Base-by-base conservation (phyloP, 2,329 filamentous ascomycete species). In the Monosporascus cannonballus region DNA sequence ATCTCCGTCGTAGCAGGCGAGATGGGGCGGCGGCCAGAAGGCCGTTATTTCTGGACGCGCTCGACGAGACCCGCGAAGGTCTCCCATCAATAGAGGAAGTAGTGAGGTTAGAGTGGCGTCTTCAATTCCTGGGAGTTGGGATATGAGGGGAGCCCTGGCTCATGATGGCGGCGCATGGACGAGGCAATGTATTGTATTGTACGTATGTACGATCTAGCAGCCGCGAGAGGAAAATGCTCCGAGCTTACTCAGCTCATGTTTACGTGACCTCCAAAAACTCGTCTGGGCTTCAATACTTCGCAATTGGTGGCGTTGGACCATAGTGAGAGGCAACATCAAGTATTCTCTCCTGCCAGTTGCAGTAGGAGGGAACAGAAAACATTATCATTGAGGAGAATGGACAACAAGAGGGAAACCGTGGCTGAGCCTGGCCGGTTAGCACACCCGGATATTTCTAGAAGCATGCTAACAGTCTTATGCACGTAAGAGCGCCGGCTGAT, bases 401-500 rank as follows among this genome's bases (percentile, higher is more conserved):
- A 41, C 18, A 41, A n/a, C 17, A n/a, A 9, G 17, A 18, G 3
- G 17, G 17, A 25, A 44, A 6, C 25, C 24, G 22, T 46, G 22
- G 42, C 20, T 46, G 24, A 27, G 17, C 24, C 41, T 46, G 42
- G 14, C 42, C 42, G 42, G 42, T 15, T 22, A 22, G 42, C 20
- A 25, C 20, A 46, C 17, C 42, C 42, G 42, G 30, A 46, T 14
- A 25, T 14, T 27, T 46, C 42, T 46, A 38, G 18, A 50, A 41
- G 27, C 37, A 25, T 34, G 38, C 38, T 45, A 47, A 47, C 34
- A 50, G 42, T 46, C 42, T 46, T 27, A 46, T 46, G 18, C 47
- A 36, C 18, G 27, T 50, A 34, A 50, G 54, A 56, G 57, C 54
- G n/a, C 46, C 25, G 17, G 38, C 17, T 41, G 38, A n/a, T 4